These are phyloP conservation scores for Coniophora puteana DNA, from an alignment of 1,284 basidiomycete species.

Conservation along the genomic window DNA sequence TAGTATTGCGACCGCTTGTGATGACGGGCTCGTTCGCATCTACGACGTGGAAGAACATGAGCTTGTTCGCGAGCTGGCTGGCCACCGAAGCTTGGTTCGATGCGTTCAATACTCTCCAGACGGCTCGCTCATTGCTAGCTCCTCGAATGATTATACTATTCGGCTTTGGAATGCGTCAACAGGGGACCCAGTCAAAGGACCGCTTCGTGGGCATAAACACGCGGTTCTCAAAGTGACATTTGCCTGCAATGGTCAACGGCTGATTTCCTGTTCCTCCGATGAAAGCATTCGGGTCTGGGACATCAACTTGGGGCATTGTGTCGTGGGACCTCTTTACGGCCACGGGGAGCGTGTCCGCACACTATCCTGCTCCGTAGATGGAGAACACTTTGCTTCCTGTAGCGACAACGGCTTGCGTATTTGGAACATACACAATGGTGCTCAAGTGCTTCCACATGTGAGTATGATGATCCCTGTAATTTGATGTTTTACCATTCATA, in stretches of 20 bases:
- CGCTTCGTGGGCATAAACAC: background rate
- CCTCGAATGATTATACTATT: too few relatives aligned
- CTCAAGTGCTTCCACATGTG: too few relatives aligned
- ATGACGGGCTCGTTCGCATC: slow-evolving; percentile 7
- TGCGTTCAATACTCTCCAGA: too few relatives aligned
- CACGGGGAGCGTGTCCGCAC: background rate
- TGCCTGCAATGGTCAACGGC: background rate
- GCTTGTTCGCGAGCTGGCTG: too few relatives aligned
- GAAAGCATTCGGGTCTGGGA: slow-evolving; percentile 1
- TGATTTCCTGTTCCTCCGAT: background rate
- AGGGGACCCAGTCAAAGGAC: background rate
- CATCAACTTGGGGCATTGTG: background rate
- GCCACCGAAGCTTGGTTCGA: too few relatives aligned
- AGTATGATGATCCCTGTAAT: too few relatives aligned
- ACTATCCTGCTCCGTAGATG: slow-evolving; percentile 2
- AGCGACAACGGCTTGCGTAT: too few relatives aligned
- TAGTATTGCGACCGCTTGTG: slow-evolving; percentile 3
- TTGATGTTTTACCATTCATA: too few relatives aligned
- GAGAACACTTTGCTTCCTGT: too few relatives aligned
- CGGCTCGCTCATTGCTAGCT: too few relatives aligned
- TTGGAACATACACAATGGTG: too few relatives aligned
- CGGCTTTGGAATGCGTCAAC: too few relatives aligned
- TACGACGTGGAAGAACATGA: slow-evolving; percentile 6
- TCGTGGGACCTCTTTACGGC: background rate
- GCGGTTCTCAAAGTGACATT: background rate